These are phyloP conservation scores for Wickerhamiella cacticola DNA, from an alignment of 805 yeast species.

Conservation along the genomic window DNA sequence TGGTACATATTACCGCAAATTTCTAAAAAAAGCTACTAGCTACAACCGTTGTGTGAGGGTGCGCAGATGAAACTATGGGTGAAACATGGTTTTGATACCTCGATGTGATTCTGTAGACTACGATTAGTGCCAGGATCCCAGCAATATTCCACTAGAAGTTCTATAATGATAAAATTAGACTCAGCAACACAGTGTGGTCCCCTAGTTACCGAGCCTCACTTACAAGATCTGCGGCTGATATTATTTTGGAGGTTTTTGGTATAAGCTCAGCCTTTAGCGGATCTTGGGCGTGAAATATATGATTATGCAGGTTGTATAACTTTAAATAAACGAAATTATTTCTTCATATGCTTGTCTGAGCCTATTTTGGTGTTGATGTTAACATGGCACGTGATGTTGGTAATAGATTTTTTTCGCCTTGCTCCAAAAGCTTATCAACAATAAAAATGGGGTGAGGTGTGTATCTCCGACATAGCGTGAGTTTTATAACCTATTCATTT, in stretches of 20 bases:
- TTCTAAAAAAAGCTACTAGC: no score
- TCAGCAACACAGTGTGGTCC: neutral
- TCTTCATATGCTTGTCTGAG: neutral
- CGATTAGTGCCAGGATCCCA: no score
- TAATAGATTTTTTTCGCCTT: neutral
- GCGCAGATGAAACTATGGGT: neutral
- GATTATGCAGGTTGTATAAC: no score
- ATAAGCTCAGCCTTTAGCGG: no score
- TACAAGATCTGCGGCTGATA: neutral
- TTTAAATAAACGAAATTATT: neutral
- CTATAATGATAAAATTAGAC: neutral
- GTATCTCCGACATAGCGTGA: no score
- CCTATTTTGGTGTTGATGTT: neutral
- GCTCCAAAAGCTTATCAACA: constrained; percentile 1
- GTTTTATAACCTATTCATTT: no score
- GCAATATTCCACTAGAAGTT: no score
- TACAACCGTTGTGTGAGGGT: neutral
- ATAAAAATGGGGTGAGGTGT: neutral
- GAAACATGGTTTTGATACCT: neutral
- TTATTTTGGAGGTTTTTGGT: neutral
- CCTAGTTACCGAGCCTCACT: neutral
- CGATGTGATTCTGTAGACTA: neutral
- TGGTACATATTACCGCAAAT: no score
- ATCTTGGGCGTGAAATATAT: no score
- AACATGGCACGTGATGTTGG: neutral